Base-by-base conservation (phyloP, 345 rosid genomes). In the Isatis tinctoria region DNA sequence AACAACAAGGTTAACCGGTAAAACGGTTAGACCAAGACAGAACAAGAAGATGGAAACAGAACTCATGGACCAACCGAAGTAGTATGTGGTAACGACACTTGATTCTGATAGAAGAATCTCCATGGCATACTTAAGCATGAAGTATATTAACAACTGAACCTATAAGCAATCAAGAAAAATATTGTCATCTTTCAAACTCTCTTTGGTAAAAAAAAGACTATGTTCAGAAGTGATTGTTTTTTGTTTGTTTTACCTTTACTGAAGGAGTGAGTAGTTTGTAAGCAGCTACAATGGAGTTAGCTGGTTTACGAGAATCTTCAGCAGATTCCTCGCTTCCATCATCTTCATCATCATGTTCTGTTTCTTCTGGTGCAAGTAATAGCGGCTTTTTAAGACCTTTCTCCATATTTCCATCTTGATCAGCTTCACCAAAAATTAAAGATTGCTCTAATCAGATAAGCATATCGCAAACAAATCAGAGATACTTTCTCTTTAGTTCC, bases 141-240 rank as follows among this genome's bases (percentile, higher is more conserved):
- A 94, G 78, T 94, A 94, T 84, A 94, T 94, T 82, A 94, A 70
- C 78, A 94, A 69, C 45, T 94, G 98, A 79, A 88, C 97, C 97
- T 94, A 86, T 60, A 39, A 43, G 39, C 10, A 73, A 62, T 10
- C 17, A 5, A 20, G 4, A 22, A 0, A 22, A 17, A 18, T 2
- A n/a, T 32, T 45, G 18, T 14, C 6, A 40, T 28, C 3, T 18
- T 41, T 26, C 72, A 53, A 13, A 30, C n/a, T 6, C 6, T 26
- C 18, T 64, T 65, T 10, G 12, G 8, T 4, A 32, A 45, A 3
- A 7, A 30, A 9, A n/a, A 28, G 20, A 54, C 18, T 14, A 14
- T 53, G 10, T 28, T 54, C 11, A 54, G 3, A 28, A 28, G 33
- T 53, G 18, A 52, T 12, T 52, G 37, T 12, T 4, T 18, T 57